Base-by-base conservation (phyloP, 768 basidiomycete genomes). In the Hortiboletus campestris region DNA sequence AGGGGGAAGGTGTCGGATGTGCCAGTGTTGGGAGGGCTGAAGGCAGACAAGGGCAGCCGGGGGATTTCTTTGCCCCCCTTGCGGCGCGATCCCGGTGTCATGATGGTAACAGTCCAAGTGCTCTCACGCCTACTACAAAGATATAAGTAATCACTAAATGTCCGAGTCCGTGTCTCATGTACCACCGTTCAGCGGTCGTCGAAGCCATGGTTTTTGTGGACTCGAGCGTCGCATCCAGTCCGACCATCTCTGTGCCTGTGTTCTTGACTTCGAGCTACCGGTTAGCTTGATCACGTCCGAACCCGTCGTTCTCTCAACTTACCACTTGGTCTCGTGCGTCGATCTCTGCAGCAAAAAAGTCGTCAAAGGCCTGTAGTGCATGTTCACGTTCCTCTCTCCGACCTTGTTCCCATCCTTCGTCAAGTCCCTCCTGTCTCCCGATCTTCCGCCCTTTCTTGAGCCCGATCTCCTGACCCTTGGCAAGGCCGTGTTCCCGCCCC, bases 1-100 rank as follows among this genome's bases (percentile, higher is more conserved):
- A 88, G 59, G 2, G 84, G 87, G 66, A 90, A 91, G 1, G 74
- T 74, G 43, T 90, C 89, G 19, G 79, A 79, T 0, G 83, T 77
- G 25, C 25, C 25, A 6, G 25, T 25, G 71, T 80, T 87, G 25
- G 88, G 86, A 0, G 88, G 83, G 28, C 78, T 81, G 69, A 93
- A 93, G 0, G 84, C 91, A 12, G 89, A 90, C 25, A 84, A 68
- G 0, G 90, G 89, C 13, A 94, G 82, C 44, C 78, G 80, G 9
- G 91, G 91, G 6, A 85, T 81, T 20, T 81, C 75, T 67, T 84
- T 89, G 25, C 79, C 82, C 67, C 31, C 35, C 16, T 81, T 89
- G 64, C 86, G 84, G 60, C 85, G 81, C 13, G 72, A 62, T n/a
- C n/a, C 45, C 6, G 46, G 4, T 3, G 72, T 72, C 52, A 46